These are phyloP conservation scores for Lecanicillium sp. DNA, from an alignment of 2,329 filamentous ascomycete genomes.

Conservation along the genomic window DNA sequence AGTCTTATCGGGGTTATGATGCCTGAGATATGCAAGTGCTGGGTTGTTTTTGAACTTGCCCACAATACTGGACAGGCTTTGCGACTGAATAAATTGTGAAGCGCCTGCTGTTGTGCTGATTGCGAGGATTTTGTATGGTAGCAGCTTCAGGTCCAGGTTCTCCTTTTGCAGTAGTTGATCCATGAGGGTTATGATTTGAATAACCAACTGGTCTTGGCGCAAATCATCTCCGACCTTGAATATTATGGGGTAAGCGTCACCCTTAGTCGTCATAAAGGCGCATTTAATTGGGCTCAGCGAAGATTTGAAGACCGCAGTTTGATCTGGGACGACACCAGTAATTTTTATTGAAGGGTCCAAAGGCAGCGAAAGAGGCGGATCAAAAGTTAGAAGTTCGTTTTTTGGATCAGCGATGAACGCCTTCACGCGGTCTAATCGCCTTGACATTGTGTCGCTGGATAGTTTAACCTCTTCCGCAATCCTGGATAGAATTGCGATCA, in stretches of 20 bases:
- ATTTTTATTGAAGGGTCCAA: slow-evolving; percentile 79
- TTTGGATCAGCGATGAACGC: slow-evolving; percentile 79
- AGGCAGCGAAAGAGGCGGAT: slow-evolving; percentile 80
- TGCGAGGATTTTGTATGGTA: slow-evolving; percentile 92
- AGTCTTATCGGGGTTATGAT: slow-evolving; percentile 79
- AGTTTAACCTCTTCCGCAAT: slow-evolving; percentile 84
- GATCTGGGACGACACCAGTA: slow-evolving; percentile 71
- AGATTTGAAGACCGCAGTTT: slow-evolving; percentile 91
- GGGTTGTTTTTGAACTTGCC: slow-evolving; percentile 69
- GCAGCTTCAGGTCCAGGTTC: slow-evolving; percentile 89
- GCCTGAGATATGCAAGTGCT: slow-evolving; percentile 75
- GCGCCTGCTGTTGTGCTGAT: slow-evolving; percentile 85
- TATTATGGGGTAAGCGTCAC: slow-evolving; percentile 78
- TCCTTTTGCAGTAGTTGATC: slow-evolving; percentile 92
- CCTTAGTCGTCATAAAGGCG: slow-evolving; percentile 74
- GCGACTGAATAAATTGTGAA: slow-evolving; percentile 87
- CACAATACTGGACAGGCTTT: slow-evolving; percentile 73
- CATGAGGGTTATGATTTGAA: slow-evolving; percentile 96
- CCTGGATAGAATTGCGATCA: slow-evolving; percentile 79
- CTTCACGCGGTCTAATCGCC: slow-evolving; percentile 80
- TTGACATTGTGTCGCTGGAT: slow-evolving; percentile 66
- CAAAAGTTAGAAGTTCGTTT: slow-evolving; percentile 77
- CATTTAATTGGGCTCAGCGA: slow-evolving; percentile 86
- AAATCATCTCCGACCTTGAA: slow-evolving; percentile 98
- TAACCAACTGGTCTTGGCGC: slow-evolving; percentile 92